phyloP scores from a whole-genome alignment of 2,329 filamentous ascomycete genomes.

The Chalara sp. region DNA sequence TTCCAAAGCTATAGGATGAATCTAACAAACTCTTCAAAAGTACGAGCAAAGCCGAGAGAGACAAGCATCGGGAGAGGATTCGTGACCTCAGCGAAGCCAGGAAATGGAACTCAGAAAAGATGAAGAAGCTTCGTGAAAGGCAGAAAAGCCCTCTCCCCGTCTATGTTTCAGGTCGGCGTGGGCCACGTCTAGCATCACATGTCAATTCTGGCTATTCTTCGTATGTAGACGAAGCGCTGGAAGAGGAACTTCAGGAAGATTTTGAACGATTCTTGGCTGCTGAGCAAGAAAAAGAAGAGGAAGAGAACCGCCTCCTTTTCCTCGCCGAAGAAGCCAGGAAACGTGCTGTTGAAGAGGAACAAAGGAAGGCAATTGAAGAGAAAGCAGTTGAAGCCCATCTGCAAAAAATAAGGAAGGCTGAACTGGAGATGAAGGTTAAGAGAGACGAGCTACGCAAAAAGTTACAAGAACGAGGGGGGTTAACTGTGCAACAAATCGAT shows the following conservation, averaged over 20 bases:
- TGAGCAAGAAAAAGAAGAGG: neutral
- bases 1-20: neutral
- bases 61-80: neutral
- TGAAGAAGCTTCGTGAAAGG: neutral
- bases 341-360: neutral
- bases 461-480: neutral
- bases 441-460: neutral
- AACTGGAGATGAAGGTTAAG: neutral
- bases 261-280: neutral
- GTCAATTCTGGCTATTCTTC: no score
- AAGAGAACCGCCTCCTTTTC: neutral
- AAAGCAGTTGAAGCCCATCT: neutral
- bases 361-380: neutral
- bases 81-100: neutral
- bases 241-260: neutral
- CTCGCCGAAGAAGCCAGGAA: neutral
- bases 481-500: neutral
- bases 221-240: neutral
- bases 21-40: neutral
- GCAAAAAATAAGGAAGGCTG: neutral
- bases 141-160: neutral
- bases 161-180: neutral
- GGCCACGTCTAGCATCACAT: no score
- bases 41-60: neutral
- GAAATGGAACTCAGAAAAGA: neutral